Percentiles rank a stretch among this genome's conserved stretches.
Evolutionary conservation across 192 early-diverging fungal species (phyloP).

Genomic region (Martensiomyces pterosporus): DNA sequence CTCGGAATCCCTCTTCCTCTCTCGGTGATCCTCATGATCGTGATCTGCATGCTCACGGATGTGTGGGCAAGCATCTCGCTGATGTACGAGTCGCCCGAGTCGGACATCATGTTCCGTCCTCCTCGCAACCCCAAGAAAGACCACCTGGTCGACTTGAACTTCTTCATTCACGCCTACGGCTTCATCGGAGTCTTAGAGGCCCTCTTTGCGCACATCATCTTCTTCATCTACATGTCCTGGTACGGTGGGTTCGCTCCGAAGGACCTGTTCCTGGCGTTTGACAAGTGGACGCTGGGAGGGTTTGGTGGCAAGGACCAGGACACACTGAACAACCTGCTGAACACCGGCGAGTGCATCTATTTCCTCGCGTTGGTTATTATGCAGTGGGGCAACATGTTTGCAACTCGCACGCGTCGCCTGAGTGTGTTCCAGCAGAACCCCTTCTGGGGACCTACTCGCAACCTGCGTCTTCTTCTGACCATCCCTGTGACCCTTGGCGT

Average conservation of each 20-base stretch:
- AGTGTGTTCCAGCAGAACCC: constrained; percentile 46
- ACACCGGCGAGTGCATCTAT: constrained; percentile 58
- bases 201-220: constrained; percentile 61
- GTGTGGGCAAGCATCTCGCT: constrained; percentile 55
- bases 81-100: constrained; percentile 67
- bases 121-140: constrained; percentile 68
- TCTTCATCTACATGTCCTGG: constrained; percentile 55
- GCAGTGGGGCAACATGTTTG: constrained; percentile 54
- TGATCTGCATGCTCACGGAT: constrained; percentile 58
- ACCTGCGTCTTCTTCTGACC: constrained; percentile 26
- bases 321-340: constrained; percentile 33
- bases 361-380: constrained; percentile 49
- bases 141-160: constrained; percentile 54
- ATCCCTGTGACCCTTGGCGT: constrained; percentile 33
- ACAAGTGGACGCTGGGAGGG: constrained; percentile 43
- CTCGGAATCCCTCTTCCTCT: constrained; percentile 68
- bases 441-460: constrained; percentile 40
- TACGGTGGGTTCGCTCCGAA: constrained; percentile 51
- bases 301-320: constrained; percentile 36
- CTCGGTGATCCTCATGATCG: constrained; percentile 64
- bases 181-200: constrained; percentile 65
- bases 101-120: constrained; percentile 57
- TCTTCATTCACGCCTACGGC: constrained; percentile 64
- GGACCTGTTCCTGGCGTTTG: constrained; percentile 47
- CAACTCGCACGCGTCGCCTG: constrained; percentile 34